Evolutionary conservation across 2,329 filamentous ascomycete genomes (phyloP).

Genomic region (Monilinia polystroma): DNA sequence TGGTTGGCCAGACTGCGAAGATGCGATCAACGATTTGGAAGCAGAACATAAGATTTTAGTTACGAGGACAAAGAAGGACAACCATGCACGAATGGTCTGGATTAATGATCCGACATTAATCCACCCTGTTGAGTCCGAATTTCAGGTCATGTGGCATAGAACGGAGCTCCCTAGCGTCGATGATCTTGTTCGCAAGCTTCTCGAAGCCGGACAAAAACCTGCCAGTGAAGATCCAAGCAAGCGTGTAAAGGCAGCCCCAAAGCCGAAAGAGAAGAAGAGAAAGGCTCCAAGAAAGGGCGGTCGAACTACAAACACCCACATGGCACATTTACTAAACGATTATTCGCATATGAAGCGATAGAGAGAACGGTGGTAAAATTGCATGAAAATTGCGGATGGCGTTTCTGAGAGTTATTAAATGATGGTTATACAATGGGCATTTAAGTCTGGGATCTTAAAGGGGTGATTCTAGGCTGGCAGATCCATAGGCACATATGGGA

Average conservation of each 20-base stretch:
- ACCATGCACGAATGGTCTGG: slow-evolving; percentile 83
- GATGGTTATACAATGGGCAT: slow-evolving; percentile 3
- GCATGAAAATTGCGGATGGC: slow-evolving; percentile 11
- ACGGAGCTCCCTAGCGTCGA: slow-evolving; percentile 61
- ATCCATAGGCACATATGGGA: not conserved
- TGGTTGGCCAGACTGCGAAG: slow-evolving; percentile 85
- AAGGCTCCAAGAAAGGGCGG: slow-evolving; percentile 40
- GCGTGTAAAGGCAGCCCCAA: slow-evolving; percentile 40
- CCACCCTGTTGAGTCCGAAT: slow-evolving; percentile 76
- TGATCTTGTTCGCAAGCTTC: slow-evolving; percentile 44
- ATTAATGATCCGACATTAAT: slow-evolving; percentile 78
- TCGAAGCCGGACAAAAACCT: slow-evolving; percentile 43
- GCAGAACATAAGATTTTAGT: slow-evolving; percentile 76
- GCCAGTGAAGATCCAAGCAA: slow-evolving; percentile 43
- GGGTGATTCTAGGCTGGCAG: not conserved
- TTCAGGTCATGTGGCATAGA: slow-evolving; percentile 78
- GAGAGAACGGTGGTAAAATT: not conserved
- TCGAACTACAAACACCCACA: slow-evolving; percentile 41
- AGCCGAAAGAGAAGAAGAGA: slow-evolving; percentile 43
- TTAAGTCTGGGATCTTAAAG: not conserved
- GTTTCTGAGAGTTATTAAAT: not conserved
- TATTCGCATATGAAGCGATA: slow-evolving; percentile 37
- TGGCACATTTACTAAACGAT: slow-evolving; percentile 40
- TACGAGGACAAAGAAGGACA: slow-evolving; percentile 89
- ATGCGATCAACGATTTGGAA: slow-evolving; percentile 76